Base-by-base conservation (phyloP, 2,329 filamentous ascomycete species). In the Tolypocladium cylindrosporum region DNA sequence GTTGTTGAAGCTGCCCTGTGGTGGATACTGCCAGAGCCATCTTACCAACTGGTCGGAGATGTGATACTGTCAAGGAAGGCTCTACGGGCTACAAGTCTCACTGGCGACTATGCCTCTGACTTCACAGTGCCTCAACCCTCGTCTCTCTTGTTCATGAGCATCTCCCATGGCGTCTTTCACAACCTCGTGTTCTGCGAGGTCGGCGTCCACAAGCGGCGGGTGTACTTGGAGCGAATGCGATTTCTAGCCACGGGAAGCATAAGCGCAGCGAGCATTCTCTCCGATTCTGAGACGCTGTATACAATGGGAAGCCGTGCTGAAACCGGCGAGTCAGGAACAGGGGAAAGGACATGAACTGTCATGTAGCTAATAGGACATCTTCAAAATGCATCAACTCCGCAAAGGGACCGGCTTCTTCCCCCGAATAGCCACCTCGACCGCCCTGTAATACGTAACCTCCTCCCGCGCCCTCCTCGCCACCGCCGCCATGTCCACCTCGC, bases 151-250 rank as follows among this genome's bases (percentile, higher is more conserved):
- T 45, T 55, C 48, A 51, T 45, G n/a, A 52, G 56, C 19, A 57
- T 56, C 9, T 16, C 0, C 10, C 57, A 0, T 21, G 7, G 50
- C 1, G 55, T 58, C 1, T 65, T 66, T 34, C 34, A 54, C 6
- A 59, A 58, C 6, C n/a, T 63, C 0, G 6, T 66, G 0, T 66
- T 66, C 54, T 65, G 62, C 21, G 64, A 64, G 7, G 58, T 66
- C 8, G 60, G 56, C 6, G 64, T 64, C 3, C 65, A 66, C 31
- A 65, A 65, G 37, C 37, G 63, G 1, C 58, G 56, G 16, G 41
- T 60, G 2, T 66, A 66, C 4, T n/a, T 66, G 4, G 42, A 61
- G 8, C 43, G 64, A 13, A 21, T 65, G 16, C 24, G 52, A 27
- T n/a, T 24, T 11, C 48, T 57, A 4, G 43, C 43, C 4, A 56